Base-by-base conservation (phyloP, 2,329 filamentous ascomycete species). In the Coniochaeta prunicola region DNA sequence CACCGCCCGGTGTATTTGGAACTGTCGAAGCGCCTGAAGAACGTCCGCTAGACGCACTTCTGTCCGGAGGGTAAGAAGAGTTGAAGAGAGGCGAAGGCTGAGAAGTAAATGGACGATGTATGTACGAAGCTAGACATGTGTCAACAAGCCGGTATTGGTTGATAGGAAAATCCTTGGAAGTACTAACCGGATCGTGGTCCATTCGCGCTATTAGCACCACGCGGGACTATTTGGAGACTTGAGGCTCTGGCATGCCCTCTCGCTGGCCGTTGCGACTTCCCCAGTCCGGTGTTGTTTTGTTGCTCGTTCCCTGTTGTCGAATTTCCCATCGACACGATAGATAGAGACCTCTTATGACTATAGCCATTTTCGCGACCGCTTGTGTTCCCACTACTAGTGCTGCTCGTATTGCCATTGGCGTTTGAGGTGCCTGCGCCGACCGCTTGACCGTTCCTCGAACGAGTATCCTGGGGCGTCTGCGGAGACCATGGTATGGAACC, bases 291-390 rank as follows among this genome's bases (percentile, higher is more conserved):
- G 62, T 76, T 77, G 59, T 71, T 71, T 55, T 75, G 73, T 21
- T 66, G 73, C 24, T 82, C 81, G 42, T 78, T 73, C 21, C 75
- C 73, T 31, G 74, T 76, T 38, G 75, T 74, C 64, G 77, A 67
- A 21, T 84, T 84, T 12, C 87, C 88, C 65, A 93, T 84, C 10
- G 90, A 93, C 53, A 93, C 85, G 63, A 94, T 93, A 19, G 90
- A 94, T 31, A 94, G 80, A 3, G 90, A 93, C 65, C 89, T 81
- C 70, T 88, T 86, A 66, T 92, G 90, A 57, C 79, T 76, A 66
- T 88, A 83, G n/a, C 80, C 77, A 24, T 70, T 63, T 21, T 62
- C 40, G 36, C 64, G 68, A 65, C 59, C 69, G 61, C 66, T 64
- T 30, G 45, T 26, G 15, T 50, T 50, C 26, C 45, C 45, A 28